phyloP scores from a whole-genome alignment of 208 protist species.

The Wallacemonas sp. region DNA sequence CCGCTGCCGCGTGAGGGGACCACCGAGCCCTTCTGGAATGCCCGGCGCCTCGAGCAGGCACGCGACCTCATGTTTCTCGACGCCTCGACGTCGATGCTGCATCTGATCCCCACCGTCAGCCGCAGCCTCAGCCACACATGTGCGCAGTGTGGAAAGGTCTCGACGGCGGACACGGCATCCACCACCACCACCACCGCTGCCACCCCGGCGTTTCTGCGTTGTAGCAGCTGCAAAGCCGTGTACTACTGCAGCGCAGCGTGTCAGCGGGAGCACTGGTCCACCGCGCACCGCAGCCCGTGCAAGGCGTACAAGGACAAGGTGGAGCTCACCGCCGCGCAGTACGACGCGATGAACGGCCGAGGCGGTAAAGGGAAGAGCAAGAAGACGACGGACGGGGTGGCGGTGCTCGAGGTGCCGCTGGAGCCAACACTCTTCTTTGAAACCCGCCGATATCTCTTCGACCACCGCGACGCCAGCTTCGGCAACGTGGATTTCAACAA shows the following conservation, averaged over 20 bases:
- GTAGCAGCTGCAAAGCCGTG: conserved; percentile 75
- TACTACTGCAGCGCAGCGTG: conserved; percentile 79
- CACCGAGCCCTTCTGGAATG: conserved; percentile 36
- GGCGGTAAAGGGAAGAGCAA: conserved; percentile 24
- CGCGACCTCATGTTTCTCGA: conserved; percentile 84
- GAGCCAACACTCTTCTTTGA: conserved; percentile 71
- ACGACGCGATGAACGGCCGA: conserved; percentile 39
- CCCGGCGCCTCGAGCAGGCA: conserved; percentile 43
- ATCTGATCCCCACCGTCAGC: conserved; percentile 65
- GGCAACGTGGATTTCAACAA: conserved; percentile 56
- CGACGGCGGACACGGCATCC: neutral
- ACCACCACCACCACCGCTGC: conserved; percentile 2
- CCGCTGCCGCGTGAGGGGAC: conserved; percentile 14
- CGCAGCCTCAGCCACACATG: conserved; percentile 49
- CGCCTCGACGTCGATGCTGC: conserved; percentile 66
- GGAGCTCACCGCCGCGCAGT: conserved; percentile 42
- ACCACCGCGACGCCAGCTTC: conserved; percentile 62
- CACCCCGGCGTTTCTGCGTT: conserved; percentile 43
- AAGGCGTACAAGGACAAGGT: conserved; percentile 48
- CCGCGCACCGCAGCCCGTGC: conserved; percentile 57
- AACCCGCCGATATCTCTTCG: conserved; percentile 72
- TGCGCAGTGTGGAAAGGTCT: conserved; percentile 41
- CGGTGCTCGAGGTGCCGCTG: conserved; percentile 61
- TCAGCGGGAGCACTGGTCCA: conserved; percentile 63
- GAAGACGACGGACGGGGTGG: conserved; percentile 22